A percentile compares a stretch with the other conserved stretches of the same genome.
Conservation (phyloP, 2,329 filamentous ascomycete genomes). For the Trichoderma sp. region DNA sequence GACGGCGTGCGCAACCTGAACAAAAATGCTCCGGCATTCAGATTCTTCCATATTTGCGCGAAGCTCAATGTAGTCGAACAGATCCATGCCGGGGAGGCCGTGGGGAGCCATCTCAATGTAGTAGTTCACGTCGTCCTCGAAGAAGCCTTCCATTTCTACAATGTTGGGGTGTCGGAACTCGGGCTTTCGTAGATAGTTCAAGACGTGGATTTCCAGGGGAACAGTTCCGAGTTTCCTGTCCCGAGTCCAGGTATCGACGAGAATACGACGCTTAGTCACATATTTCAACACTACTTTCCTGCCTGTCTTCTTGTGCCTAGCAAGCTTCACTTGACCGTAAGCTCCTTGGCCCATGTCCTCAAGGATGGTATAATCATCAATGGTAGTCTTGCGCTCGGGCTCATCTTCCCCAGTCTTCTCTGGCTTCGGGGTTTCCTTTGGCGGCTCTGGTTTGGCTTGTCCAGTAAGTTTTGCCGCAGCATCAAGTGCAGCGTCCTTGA, state of each 20-base stretch:
- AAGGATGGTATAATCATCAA: slow-evolving; percentile 85
- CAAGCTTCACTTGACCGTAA: slow-evolving; percentile 96
- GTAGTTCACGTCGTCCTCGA: slow-evolving; percentile 84
- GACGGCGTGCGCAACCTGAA: slow-evolving; percentile 85
- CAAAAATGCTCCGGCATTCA: slow-evolving; percentile 92
- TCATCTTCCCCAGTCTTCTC: slow-evolving; percentile 38
- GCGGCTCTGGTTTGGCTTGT: slow-evolving; percentile 32
- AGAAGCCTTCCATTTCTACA: slow-evolving; percentile 71
- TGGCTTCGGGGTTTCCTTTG: slow-evolving; percentile 35
- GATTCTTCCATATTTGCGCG: slow-evolving; percentile 93
- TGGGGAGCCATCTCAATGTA: slow-evolving; percentile 99
- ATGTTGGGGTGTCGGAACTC: slow-evolving; percentile 66
- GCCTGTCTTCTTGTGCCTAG: slow-evolving; percentile 74
- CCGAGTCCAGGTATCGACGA: slow-evolving; percentile 97
- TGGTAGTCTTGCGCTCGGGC: slow-evolving; percentile 68
- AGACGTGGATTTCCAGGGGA: slow-evolving; percentile 91
- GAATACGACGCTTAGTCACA: slow-evolving; percentile 92
- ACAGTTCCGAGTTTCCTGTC: slow-evolving; percentile 92
- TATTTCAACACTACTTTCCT: slow-evolving; percentile 95
- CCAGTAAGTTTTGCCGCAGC: slow-evolving; percentile 55
- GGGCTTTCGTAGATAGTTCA: slow-evolving; percentile 84
- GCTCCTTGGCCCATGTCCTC: slow-evolving; percentile 99
- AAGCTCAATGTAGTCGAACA: slow-evolving; percentile 98
- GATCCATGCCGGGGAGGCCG: slow-evolving; percentile 92
- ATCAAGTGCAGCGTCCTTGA: slow-evolving; percentile 56